Evolutionary conservation across 208 protist species (phyloP).

Genomic region (Vickermania spadyakhi): DNA sequence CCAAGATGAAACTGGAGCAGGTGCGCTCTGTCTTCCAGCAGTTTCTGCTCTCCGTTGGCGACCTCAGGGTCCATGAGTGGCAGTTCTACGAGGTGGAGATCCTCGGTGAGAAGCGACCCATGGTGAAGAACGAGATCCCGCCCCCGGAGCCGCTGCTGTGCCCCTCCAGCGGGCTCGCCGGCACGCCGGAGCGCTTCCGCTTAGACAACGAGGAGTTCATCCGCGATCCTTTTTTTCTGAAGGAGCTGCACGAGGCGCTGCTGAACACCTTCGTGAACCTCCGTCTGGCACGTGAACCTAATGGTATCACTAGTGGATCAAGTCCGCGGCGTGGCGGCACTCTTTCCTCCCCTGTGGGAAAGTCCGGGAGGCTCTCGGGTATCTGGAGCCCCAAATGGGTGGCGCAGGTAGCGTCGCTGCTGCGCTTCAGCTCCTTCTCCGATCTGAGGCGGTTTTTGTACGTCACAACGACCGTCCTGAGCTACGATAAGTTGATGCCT

Average conservation of each 20-base stretch:
- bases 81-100: not conserved
- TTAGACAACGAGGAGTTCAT: conserved; percentile 1
- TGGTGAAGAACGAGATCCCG: conserved; percentile 1
- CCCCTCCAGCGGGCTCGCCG: not conserved
- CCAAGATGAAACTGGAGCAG: not conserved
- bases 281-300: conserved; percentile 1
- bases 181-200: not conserved
- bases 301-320: too few species aligned
- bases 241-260: conserved; percentile 44
- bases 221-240: conserved; percentile 38
- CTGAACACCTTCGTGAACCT: conserved; percentile 41
- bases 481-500: conserved; percentile 38
- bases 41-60: not conserved
- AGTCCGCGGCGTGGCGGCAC: too few species aligned
- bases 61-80: not conserved
- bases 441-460: conserved; percentile 47
- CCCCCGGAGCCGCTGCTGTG: conserved; percentile 1
- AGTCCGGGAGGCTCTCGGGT: not conserved
- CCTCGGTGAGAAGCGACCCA: not conserved
- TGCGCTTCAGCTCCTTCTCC: conserved; percentile 31
- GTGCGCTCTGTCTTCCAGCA: not conserved
- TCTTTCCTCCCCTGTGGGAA: too few species aligned
- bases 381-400: not conserved
- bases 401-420: conserved; percentile 6
- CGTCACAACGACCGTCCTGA: conserved; percentile 29